Percentiles rank a stretch among this genome's conserved stretches.
phyloP scores from a whole-genome alignment of 75 land plant species.

The Sequoiadendron giganteum region DNA sequence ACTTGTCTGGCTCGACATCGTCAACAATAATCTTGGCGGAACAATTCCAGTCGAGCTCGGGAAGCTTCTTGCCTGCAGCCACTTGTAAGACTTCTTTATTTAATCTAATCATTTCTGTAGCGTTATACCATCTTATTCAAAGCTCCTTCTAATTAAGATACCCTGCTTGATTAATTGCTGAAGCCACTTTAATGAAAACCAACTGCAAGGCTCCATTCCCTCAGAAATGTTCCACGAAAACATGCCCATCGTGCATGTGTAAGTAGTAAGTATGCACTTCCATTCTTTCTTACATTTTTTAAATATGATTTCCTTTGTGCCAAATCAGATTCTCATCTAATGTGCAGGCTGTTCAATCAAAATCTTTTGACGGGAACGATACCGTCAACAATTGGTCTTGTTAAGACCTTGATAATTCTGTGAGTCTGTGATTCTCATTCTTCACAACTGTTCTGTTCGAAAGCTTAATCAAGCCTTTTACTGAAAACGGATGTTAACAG shows the following conservation, averaged over 20 bases:
- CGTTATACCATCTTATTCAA: neutral
- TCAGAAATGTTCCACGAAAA: too few species aligned
- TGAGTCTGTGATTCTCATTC: constrained; percentile 11
- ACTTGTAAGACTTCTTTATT: constrained; percentile 44
- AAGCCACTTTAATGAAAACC: constrained; percentile 7
- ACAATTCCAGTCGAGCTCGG: constrained; percentile 57
- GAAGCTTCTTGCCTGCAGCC: constrained; percentile 42
- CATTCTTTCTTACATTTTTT: neutral
- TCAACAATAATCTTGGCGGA: constrained; percentile 61
- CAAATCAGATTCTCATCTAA: neutral
- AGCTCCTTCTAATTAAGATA: too few species aligned
- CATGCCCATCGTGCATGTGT: too few species aligned
- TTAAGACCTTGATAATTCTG: neutral
- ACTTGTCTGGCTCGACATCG: constrained; percentile 61
- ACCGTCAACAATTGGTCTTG: neutral
- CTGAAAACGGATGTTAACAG: too few species aligned
- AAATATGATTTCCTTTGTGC: neutral
- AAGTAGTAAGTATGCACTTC: too few species aligned
- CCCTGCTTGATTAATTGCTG: too few species aligned
- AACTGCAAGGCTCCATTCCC: constrained; percentile 41
- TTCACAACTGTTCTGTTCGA: neutral
- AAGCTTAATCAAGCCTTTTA: too few species aligned
- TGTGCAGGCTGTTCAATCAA: too few species aligned
- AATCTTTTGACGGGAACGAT: neutral
- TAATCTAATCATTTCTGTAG: neutral